Evolutionary conservation across 73 alveolate species (phyloP).

Genomic region (Uronychia binucleata): DNA sequence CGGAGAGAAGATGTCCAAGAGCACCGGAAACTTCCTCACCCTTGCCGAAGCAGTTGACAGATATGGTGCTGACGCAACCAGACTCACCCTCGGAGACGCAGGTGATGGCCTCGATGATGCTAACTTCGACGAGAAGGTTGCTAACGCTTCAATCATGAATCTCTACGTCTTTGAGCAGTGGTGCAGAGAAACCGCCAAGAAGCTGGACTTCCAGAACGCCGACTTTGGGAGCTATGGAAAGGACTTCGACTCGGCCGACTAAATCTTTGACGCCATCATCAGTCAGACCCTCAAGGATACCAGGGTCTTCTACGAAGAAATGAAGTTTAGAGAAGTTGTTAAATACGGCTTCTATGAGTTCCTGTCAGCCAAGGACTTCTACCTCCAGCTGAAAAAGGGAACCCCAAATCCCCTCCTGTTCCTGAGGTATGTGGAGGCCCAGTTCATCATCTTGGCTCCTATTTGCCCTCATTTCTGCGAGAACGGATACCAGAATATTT

Average conservation of each 20-base stretch:
- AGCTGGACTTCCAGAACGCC: constrained; percentile 29
- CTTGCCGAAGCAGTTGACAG: constrained; percentile 84
- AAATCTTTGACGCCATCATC: constrained; percentile 89
- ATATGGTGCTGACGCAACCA: constrained; percentile 98
- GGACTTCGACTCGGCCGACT: constrained; percentile 72
- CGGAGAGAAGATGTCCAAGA: constrained; percentile 97
- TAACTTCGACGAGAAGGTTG: constrained; percentile 83
- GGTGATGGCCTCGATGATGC: constrained; percentile 99
- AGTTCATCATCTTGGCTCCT: constrained; percentile 82
- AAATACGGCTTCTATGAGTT: constrained; percentile 93
- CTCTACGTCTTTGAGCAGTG: constrained; percentile 88
- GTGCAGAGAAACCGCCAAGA: constrained; percentile 67
- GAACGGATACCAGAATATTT: constrained; percentile 83
- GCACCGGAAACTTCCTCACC: constrained; percentile 97
- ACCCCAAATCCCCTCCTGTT: constrained; percentile 54
- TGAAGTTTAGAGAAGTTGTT: constrained; percentile 94
- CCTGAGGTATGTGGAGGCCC: constrained; percentile 67
- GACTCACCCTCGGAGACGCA: constrained; percentile 98
- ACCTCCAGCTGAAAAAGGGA: constrained; percentile 58
- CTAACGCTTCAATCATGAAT: constrained; percentile 86
- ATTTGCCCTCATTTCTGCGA: constrained; percentile 98
- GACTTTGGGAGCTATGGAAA: constrained; percentile 64
- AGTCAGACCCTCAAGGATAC: constrained; percentile 72
- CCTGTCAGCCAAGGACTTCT: constrained; percentile 90
- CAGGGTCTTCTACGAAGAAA: constrained; percentile 82